Base-by-base conservation (phyloP, 768 basidiomycete genomes). In the Termitomyces sp. region DNA sequence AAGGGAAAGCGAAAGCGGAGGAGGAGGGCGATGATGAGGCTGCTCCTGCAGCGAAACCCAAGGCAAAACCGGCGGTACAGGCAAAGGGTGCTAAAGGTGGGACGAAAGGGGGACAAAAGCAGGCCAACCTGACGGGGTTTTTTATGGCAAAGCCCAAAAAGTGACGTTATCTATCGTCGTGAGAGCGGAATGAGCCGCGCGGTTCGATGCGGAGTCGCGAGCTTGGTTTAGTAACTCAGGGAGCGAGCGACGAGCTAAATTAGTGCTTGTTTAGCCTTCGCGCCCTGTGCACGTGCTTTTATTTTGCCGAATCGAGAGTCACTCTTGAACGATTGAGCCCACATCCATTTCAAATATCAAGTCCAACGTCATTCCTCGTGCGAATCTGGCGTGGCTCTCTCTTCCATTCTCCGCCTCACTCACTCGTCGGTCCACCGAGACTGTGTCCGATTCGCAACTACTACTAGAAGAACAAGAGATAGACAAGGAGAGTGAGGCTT, bases 101-200 rank as follows among this genome's bases (percentile, higher is more conserved):
- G 22, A 15, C 59, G 0, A 65, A 65, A 45, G 62, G 61, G 15
- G 47, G 20, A 9, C 56, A 54, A 39, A 65, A 63, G 49, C 74
- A 73, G 59, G 66, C 68, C 51, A 65, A 10, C n/a, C 8, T 41
- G n/a, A 7, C 68, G 16, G 71, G 69, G 50, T 79, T 79, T 60
- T 79, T 79, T 62, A 69, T 64, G 16, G 59, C 66, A 51, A 71
- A 71, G 51, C 60, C 64, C 31, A 67, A 69, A 51, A 67, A 61
- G 42, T 62, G 39, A 48, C 12, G 16, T 37, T 15, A 10, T 10
- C 9, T n/a, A n/a, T n/a, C n/a, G n/a, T n/a, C n/a, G n/a, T n/a
- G n/a, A n/a, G n/a, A n/a, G n/a, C n/a, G n/a, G n/a, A n/a, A n/a
- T n/a, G n/a, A n/a, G n/a, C n/a, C n/a, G 31, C 8, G 8, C 31